phyloP scores from a whole-genome alignment of 805 yeast genomes.

The Starmera caribaea region DNA sequence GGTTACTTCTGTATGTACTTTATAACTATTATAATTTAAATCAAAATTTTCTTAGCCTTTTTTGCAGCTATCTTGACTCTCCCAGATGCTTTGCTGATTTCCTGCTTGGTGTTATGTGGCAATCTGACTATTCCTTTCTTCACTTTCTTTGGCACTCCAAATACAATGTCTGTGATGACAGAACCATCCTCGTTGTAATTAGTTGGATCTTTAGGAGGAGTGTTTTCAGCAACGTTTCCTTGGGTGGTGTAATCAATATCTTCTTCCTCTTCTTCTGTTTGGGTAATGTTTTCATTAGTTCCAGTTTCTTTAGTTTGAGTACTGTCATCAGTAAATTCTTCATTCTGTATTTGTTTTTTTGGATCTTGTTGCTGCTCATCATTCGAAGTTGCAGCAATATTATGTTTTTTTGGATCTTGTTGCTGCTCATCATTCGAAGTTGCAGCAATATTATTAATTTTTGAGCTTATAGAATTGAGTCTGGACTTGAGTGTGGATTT shows the following conservation, averaged over 20 bases:
- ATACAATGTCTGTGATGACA: background rate
- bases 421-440: too few species aligned
- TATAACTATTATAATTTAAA: too few species aligned
- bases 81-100: background rate
- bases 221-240: constrained; percentile 8
- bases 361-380: too few species aligned
- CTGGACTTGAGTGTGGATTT: too few species aligned
- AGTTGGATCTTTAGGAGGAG: constrained; percentile 14
- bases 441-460: too few species aligned
- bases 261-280: background rate
- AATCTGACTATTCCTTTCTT: background rate
- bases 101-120: background rate
- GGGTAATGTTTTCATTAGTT: background rate
- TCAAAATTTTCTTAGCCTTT: background rate
- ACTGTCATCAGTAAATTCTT: background rate
- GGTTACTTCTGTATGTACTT: background rate
- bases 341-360: too few species aligned
- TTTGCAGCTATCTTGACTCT: background rate
- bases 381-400: too few species aligned
- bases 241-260: constrained; percentile 3
- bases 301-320: background rate
- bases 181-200: background rate
- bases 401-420: too few species aligned
- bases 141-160: background rate
- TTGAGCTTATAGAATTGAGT: too few species aligned